Base-by-base conservation (phyloP, 2,329 filamentous ascomycete genomes). In the Apiospora sp. region DNA sequence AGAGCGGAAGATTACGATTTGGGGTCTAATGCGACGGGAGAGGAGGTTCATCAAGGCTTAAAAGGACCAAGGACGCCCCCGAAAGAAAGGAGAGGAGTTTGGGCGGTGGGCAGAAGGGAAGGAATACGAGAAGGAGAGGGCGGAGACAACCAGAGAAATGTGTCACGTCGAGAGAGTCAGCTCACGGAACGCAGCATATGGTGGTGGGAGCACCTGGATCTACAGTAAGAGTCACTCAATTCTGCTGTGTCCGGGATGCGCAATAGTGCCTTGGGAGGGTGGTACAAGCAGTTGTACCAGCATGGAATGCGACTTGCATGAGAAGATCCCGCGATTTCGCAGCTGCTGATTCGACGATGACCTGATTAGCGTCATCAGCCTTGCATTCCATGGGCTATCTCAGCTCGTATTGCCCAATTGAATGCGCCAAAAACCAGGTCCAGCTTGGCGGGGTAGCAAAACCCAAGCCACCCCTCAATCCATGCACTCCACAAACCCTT, bases 1-100 rank as follows among this genome's bases (percentile, higher is more conserved):
- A 64, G 22, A 64, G 41, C 10, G 58, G 70, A 58, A 43, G 22
- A 58, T 75, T 73, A 78, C 74, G 75, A 80, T 76, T 74, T 80
- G 75, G 72, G 79, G 71, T 73, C 75, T 78, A 68, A 75, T 70
- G 72, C 78, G 70, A 64, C 74, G 76, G 72, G 78, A 71, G 71
- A 80, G 73, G 73, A 82, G 80, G 78, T 77, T 79, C 80, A 82
- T 82, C 72, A 80, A 81, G 77, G 70, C 71, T 58, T 70, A 71
- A 69, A 72, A 37, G 48, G 41, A 44, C 48, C 43, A 68, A 67
- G 71, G 27, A 37, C 68, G 44, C 61, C 34, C 72, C 48, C 22
- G 27, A n/a, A 69, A 70, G 22, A 67, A 69, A 70, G 71, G 71
- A 61, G 69, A 73, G 71, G 71, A 69, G 37, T 72, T 73, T 68